phyloP scores from a whole-genome alignment of 805 yeast genomes.

The Candida sphagnicola region DNA sequence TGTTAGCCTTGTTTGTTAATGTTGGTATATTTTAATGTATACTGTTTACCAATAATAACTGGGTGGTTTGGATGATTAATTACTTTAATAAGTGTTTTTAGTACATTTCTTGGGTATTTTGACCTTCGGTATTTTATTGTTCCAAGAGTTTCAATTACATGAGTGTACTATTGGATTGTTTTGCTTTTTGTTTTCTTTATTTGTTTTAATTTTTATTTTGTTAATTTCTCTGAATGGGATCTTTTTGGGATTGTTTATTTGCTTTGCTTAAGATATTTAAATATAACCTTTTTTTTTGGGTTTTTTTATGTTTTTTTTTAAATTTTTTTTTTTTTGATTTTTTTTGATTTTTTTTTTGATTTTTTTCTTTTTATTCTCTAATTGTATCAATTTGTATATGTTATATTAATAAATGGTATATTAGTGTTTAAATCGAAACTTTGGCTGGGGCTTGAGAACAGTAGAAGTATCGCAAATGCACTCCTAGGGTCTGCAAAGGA shows the following conservation, averaged over 20 bases:
- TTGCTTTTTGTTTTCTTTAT: conserved; percentile 1
- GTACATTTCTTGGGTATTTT: no score
- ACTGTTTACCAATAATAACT: no score
- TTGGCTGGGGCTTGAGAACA: no score
- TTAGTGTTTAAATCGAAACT: no score
- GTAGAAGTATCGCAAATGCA: no score
- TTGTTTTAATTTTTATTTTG: neutral
- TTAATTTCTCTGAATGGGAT: conserved; percentile 2
- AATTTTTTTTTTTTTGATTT: conserved; percentile 8
- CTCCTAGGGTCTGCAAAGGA: no score
- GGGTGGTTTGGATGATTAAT: no score
- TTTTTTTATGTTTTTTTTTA: conserved; percentile 7
- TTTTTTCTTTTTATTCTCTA: conserved; percentile 6
- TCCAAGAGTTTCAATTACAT: no score
- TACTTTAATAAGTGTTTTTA: no score
- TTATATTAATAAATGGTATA: conserved; percentile 1
- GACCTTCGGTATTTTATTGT: conserved; percentile 1
- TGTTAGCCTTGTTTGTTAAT: neutral
- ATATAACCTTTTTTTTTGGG: conserved; percentile 4
- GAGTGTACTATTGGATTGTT: neutral
- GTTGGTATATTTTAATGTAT: no score
- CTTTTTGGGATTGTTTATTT: no score
- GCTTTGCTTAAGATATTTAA: no score
- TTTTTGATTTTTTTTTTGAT: conserved; percentile 8
- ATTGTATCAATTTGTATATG: neutral